Evolutionary conservation across 768 basidiomycete genomes (phyloP).

Genomic region (Cantharellus anzutake): DNA sequence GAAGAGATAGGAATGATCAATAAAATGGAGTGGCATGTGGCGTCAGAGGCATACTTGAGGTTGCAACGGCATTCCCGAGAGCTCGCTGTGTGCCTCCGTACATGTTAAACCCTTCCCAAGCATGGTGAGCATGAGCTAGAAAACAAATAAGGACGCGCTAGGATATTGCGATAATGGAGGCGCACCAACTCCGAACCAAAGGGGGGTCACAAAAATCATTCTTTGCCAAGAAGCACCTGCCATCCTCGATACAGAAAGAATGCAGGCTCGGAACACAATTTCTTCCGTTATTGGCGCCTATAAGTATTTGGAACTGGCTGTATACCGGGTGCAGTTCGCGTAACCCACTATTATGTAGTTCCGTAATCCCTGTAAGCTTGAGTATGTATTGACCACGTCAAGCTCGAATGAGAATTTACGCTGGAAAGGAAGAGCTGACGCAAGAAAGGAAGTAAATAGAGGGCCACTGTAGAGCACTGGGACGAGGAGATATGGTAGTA

Average conservation of each 20-base stretch:
- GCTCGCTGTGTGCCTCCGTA: constrained; percentile 52
- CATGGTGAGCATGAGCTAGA: constrained; percentile 82
- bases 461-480: constrained; percentile 67
- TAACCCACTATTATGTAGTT: constrained; percentile 40
- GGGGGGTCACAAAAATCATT: constrained; percentile 65
- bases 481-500: constrained; percentile 37
- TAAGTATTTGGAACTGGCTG: not conserved
- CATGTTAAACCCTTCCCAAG: constrained; percentile 64
- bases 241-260: constrained; percentile 54
- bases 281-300: constrained; percentile 90
- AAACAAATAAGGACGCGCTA: not conserved
- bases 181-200: constrained; percentile 78
- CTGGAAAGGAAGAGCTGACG: constrained; percentile 35
- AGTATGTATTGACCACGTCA: constrained; percentile 24
- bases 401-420: constrained; percentile 25
- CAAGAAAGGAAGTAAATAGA: constrained; percentile 36
- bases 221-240: constrained; percentile 32
- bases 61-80: constrained; percentile 37
- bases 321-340: too few relatives aligned
- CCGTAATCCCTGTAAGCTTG: constrained; percentile 39
- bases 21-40: not conserved
- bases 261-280: constrained; percentile 72
- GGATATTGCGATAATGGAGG: constrained; percentile 6
- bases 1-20: not conserved
- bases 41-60: constrained; percentile 26